Conservation (phyloP, 2,329 filamentous ascomycete genomes). For the Plenodomus biglobosus region DNA sequence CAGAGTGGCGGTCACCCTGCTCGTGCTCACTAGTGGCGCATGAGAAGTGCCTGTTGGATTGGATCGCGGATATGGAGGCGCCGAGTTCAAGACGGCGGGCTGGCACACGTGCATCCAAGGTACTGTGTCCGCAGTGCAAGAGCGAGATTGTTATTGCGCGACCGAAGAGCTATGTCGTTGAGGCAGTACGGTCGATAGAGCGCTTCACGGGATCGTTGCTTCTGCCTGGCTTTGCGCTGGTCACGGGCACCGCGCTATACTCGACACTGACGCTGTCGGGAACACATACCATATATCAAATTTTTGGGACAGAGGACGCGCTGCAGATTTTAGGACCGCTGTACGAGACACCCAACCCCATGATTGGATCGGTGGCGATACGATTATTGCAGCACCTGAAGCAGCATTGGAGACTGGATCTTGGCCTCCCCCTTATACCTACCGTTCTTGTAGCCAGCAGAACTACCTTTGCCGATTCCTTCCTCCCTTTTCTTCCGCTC, state of each 20-base stretch:
- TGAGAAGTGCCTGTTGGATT: slow-evolving; percentile 84
- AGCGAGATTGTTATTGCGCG: slow-evolving; percentile 74
- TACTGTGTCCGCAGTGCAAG: slow-evolving; percentile 90
- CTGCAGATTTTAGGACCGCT: slow-evolving; percentile 54
- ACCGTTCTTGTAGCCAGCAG: slow-evolving; percentile 68
- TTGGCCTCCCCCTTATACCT: slow-evolving; percentile 68
- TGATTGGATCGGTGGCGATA: slow-evolving; percentile 34
- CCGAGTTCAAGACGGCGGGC: slow-evolving; percentile 55
- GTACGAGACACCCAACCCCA: slow-evolving; percentile 38
- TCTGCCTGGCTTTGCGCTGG: slow-evolving; percentile 64
- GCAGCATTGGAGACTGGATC: slow-evolving; percentile 54
- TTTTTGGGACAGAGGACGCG: slow-evolving; percentile 67
- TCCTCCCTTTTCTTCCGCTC: slow-evolving; percentile 65
- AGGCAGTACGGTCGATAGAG: slow-evolving; percentile 63
- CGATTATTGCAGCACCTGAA: slow-evolving; percentile 32
- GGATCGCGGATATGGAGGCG: slow-evolving; percentile 86
- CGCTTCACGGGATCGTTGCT: slow-evolving; percentile 60
- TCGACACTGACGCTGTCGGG: slow-evolving; percentile 58
- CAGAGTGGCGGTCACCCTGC: slow-evolving; percentile 83
- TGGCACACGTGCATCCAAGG: slow-evolving; percentile 55
- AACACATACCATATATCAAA: slow-evolving; percentile 62
- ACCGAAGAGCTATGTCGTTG: slow-evolving; percentile 71
- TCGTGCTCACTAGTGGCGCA: slow-evolving; percentile 89
- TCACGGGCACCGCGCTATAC: slow-evolving; percentile 51
- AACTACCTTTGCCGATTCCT: slow-evolving; percentile 63